These are phyloP conservation scores for Russula emetica DNA, from an alignment of 768 basidiomycete genomes.

Conservation along the genomic window DNA sequence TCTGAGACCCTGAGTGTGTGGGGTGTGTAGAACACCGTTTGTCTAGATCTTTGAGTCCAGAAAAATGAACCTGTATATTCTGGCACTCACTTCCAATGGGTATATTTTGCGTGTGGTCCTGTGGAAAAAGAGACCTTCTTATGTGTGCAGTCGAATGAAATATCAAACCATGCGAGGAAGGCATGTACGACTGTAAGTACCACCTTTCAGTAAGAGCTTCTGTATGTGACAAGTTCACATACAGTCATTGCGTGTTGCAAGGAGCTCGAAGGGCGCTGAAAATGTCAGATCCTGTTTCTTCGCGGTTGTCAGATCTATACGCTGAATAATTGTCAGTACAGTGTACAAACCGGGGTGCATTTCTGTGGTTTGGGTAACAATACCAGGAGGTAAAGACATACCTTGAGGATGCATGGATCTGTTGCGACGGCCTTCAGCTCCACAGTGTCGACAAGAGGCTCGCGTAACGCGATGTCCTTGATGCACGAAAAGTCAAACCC, in stretches of 20 bases:
- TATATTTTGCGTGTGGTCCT: conserved; percentile 95
- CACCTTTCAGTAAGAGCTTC: conserved; percentile 11
- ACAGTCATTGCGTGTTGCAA: conserved; percentile 90
- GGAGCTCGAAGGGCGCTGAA: conserved; percentile 70
- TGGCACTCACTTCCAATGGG: conserved; percentile 85
- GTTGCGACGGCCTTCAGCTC: conserved; percentile 94
- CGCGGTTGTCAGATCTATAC: conserved; percentile 85
- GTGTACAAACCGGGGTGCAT: background rate
- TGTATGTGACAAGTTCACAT: conserved; percentile 32
- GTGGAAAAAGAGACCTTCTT: conserved; percentile 95
- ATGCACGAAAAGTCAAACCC: conserved; percentile 99
- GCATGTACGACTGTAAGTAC: conserved; percentile 77
- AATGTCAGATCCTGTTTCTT: conserved; percentile 96
- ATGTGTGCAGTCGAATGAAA: conserved; percentile 92
- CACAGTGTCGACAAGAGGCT: conserved; percentile 98
- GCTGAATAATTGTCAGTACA: conserved; percentile 40
- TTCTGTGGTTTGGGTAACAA: background rate
- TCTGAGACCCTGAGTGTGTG: conserved; percentile 63
- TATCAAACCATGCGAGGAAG: conserved; percentile 99
- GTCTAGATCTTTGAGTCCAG: conserved; percentile 43
- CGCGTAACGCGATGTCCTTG: conserved; percentile 94
- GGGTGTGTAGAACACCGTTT: conserved; percentile 98
- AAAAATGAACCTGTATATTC: background rate
- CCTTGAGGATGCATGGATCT: conserved; percentile 87
- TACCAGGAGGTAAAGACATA: conserved; percentile 32